A percentile compares a stretch with the other conserved stretches of the same genome.
Conservation (phyloP, 352 stramenopile species). For the Globisporangium sylvaticum region DNA sequence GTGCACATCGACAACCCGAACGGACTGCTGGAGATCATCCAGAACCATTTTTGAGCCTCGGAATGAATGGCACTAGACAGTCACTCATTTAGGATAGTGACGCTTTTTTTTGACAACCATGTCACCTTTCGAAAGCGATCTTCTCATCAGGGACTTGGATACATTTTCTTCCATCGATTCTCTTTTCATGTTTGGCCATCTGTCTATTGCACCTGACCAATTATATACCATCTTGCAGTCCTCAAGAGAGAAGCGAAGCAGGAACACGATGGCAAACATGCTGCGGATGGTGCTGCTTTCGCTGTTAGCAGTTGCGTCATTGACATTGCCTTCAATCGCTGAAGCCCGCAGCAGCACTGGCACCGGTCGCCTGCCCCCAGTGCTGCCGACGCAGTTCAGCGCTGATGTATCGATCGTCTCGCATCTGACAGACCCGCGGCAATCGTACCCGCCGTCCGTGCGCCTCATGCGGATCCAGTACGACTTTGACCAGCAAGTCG, state of each 20-base stretch:
- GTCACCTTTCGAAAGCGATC: not conserved
- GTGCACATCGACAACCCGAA: slow-evolving; percentile 82
- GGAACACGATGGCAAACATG: no score
- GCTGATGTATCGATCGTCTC: slow-evolving; percentile 52
- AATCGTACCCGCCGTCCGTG: slow-evolving; percentile 53
- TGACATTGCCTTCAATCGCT: not conserved
- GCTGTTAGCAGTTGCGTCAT: not conserved
- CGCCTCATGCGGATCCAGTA: slow-evolving; percentile 57
- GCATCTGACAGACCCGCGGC: slow-evolving; percentile 53
- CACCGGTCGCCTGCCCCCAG: slow-evolving; percentile 7
- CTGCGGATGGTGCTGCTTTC: not conserved
- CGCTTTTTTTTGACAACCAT: slow-evolving; percentile 6
- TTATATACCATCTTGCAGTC: no score
- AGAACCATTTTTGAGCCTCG: slow-evolving; percentile 27
- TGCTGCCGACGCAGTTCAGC: slow-evolving; percentile 55
- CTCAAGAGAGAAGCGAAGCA: no score
- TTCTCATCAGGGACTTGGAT: not conserved
- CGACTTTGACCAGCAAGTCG: slow-evolving; percentile 56
- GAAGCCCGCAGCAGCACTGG: not conserved
- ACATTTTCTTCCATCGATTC: slow-evolving; percentile 7
- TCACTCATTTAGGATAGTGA: not conserved
- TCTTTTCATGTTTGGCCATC: no score
- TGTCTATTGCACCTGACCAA: no score
- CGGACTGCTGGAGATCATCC: slow-evolving; percentile 66
- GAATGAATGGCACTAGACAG: not conserved